These are phyloP conservation scores for Diaporthe nobilis DNA, from an alignment of 2,329 filamentous ascomycete genomes.

Conservation along the genomic window DNA sequence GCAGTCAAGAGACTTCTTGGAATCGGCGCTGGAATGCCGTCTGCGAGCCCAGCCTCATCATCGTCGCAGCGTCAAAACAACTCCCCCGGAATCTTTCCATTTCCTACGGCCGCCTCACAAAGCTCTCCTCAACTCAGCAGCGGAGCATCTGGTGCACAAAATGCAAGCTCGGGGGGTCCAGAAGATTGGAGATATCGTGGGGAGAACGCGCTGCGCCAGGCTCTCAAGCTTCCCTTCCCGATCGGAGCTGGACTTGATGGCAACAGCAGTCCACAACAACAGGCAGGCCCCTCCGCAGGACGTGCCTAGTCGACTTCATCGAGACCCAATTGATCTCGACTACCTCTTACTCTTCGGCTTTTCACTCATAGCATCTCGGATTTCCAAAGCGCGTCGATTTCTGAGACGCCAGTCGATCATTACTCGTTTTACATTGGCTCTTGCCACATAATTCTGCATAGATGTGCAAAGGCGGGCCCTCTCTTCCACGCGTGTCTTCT, in stretches of 20 bases:
- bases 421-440: conserved; percentile 28
- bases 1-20: conserved; percentile 39
- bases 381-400: conserved; percentile 19
- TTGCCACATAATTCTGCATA: conserved; percentile 39
- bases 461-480: conserved; percentile 28
- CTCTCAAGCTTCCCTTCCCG: conserved; percentile 36
- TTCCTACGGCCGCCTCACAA: conserved; percentile 4
- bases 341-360: conserved; percentile 11
- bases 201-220: conserved; percentile 41
- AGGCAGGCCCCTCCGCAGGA: conserved; percentile 30
- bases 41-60: conserved; percentile 1
- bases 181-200: conserved; percentile 38
- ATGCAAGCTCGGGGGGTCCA: conserved; percentile 13
- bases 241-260: conserved; percentile 36
- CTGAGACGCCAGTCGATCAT: conserved; percentile 30
- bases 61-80: conserved; percentile 9
- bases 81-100: background rate
- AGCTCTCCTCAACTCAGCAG: conserved; percentile 31
- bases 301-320: conserved; percentile 24
- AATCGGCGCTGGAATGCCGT: conserved; percentile 8
- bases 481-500: conserved; percentile 33
- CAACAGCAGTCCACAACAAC: conserved; percentile 34
- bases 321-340: background rate
- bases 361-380: conserved; percentile 19
- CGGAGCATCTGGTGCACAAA: conserved; percentile 2